These are phyloP conservation scores for Voacanga thouarsii DNA, from an alignment of 257 asterid species.

Conservation along the genomic window DNA sequence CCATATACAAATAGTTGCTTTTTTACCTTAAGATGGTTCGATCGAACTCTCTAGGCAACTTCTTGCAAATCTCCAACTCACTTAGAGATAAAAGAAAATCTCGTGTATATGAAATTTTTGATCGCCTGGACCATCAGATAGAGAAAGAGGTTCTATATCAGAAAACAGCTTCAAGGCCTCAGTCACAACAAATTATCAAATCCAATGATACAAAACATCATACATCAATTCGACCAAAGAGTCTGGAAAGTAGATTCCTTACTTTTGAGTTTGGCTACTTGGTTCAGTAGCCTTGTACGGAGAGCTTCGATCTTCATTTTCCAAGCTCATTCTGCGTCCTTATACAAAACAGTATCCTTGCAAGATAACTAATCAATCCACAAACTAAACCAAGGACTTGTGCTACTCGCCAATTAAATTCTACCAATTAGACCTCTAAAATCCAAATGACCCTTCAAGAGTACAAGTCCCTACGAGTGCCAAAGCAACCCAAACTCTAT, in stretches of 20 bases:
- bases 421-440: background rate
- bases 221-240: slow-evolving; percentile 5
- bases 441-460: background rate
- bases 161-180: slow-evolving; percentile 16
- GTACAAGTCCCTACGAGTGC: background rate
- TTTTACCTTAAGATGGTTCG: slow-evolving; percentile 53
- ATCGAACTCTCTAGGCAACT: slow-evolving; percentile 62
- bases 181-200: slow-evolving; percentile 1
- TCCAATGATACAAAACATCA: slow-evolving; percentile 4
- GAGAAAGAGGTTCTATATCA: slow-evolving; percentile 15
- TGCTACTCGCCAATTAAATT: slow-evolving; percentile 23
- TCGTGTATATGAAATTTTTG: slow-evolving; percentile 51
- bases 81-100: slow-evolving; percentile 66
- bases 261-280: slow-evolving; percentile 35
- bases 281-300: slow-evolving; percentile 29
- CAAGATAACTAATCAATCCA: slow-evolving; percentile 25
- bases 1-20: background rate
- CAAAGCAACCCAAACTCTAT: background rate
- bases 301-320: slow-evolving; percentile 48
- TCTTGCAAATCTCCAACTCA: slow-evolving; percentile 66
- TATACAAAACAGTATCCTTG: slow-evolving; percentile 13
- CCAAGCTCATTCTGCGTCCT: slow-evolving; percentile 61
- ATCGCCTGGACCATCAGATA: slow-evolving; percentile 47
- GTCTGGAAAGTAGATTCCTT: slow-evolving; percentile 28
- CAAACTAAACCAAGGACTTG: slow-evolving; percentile 25